A percentile compares a stretch with the other conserved stretches of the same genome.
Conservation (phyloP, 164 flowering plant species). For the Sedum album region DNA sequence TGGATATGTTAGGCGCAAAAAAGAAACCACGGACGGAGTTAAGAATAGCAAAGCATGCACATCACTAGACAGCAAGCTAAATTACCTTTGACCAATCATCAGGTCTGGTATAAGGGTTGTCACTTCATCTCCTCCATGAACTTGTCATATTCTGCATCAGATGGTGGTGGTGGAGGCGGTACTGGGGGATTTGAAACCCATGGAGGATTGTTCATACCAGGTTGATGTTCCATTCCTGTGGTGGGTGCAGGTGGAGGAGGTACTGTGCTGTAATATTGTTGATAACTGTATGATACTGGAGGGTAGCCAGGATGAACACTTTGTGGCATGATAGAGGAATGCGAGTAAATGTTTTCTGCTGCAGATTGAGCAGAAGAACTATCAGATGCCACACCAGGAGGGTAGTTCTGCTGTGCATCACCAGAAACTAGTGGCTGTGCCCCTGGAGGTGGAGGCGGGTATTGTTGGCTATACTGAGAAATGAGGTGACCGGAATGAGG, state of each 20-base stretch:
- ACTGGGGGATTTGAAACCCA: constrained; percentile 74
- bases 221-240: constrained; percentile 33
- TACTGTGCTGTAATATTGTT: constrained; percentile 48
- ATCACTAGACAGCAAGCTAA: not conserved
- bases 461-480: constrained; percentile 61
- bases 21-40: not conserved
- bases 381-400: constrained; percentile 65
- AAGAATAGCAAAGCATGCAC: not conserved
- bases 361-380: constrained; percentile 26
- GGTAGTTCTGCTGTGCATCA: constrained; percentile 47
- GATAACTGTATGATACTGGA: constrained; percentile 46
- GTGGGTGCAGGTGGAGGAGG: constrained; percentile 39
- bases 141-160: constrained; percentile 84
- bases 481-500: constrained; percentile 52
- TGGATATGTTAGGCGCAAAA: not conserved
- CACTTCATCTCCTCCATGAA: constrained; percentile 90
- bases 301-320: constrained; percentile 41
- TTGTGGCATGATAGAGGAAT: constrained; percentile 35
- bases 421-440: constrained; percentile 39
- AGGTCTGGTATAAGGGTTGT: constrained; percentile 9
- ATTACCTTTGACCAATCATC: not conserved
- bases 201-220: constrained; percentile 44
- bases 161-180: constrained; percentile 42
- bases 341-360: constrained; percentile 34
- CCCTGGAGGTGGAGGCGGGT: constrained; percentile 59